These are phyloP conservation scores for Ophioceras dolichostomum DNA, from an alignment of 2,329 filamentous ascomycete species.

Conservation along the genomic window DNA sequence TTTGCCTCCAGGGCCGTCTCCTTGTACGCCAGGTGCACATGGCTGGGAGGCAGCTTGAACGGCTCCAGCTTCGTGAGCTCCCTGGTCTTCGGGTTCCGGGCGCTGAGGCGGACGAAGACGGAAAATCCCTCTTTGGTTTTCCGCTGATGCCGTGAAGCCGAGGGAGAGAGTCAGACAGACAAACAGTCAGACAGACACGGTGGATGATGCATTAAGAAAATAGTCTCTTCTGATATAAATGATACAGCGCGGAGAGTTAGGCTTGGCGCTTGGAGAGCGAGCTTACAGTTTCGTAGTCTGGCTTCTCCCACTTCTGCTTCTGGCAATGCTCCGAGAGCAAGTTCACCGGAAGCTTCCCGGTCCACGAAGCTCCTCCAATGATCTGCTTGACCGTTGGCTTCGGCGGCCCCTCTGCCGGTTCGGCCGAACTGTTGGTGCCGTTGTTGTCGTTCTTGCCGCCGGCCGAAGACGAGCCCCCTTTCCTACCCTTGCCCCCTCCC, in stretches of 20 bases:
- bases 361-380: constrained; percentile 93
- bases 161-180: not conserved
- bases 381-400: constrained; percentile 63
- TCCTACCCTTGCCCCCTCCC: constrained; percentile 27
- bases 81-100: constrained; percentile 69
- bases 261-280: not conserved
- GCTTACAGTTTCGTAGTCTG: constrained; percentile 72
- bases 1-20: constrained; percentile 79
- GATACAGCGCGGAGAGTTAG: too few species aligned
- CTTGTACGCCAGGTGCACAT: constrained; percentile 64
- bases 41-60: constrained; percentile 65
- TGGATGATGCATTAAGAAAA: constrained; percentile 7
- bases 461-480: constrained; percentile 13
- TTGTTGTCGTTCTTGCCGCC: constrained; percentile 8
- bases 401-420: constrained; percentile 25
- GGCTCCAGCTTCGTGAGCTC: constrained; percentile 64
- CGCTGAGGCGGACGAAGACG: constrained; percentile 68
- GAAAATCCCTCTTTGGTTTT: constrained; percentile 65
- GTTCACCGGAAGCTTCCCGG: constrained; percentile 89
- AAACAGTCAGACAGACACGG: constrained; percentile 10
- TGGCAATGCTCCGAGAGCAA: constrained; percentile 90
- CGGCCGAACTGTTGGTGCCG: too few species aligned
- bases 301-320: constrained; percentile 90
- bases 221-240: too few species aligned
- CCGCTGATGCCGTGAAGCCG: constrained; percentile 24